Evolutionary conservation across 768 basidiomycete species (phyloP), one percentile per base, ranked within the genome.

Genomic region (Tremella mesenterica): DNA sequence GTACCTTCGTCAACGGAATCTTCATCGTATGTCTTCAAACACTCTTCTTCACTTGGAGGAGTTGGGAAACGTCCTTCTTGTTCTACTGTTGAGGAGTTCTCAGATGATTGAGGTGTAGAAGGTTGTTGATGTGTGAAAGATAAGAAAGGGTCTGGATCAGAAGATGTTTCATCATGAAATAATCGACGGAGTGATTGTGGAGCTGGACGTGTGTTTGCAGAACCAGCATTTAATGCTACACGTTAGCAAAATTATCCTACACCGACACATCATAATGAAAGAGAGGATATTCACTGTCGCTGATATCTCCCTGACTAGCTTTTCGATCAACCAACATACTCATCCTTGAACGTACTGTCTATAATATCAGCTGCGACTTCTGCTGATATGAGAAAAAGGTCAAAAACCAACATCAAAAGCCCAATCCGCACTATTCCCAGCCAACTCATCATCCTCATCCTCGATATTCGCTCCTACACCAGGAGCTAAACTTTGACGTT

Each of bases 111-210:
- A 29, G 65, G 61, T 30, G 64, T 67, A 13, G 51, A 21, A 33
- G 68, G 64, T 49, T 61, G 58, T 44, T 65, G 62, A 44, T 58
- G 56, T 7, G 67, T 59, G 51, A 65, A 63, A 8, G 63, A 65
- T 44, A 60, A 59, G 61, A 69, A 68, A 13, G 64, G 60, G 36
- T 67, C 60, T 9, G 60, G 60, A 26, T 60, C 61, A 31, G 54
- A 36, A 13, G 64, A 63, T 28, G 54, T 34, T 14, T 69, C 65
- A 56, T 73, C 71, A 52, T 86, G 85, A 70, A 95, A 95, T 9
- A 95, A 76, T 31, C 78, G 76, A 0, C 88, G 84, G 2, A 92
- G 76, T 0, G 86, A 90, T 1, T 83, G 81, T 1, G 90, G 89
- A 10, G 90, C 77, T n/a, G 66, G 50, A n/a, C 65, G 57, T 1